These are phyloP conservation scores for Penicillium coffeae DNA, from an alignment of 495 filamentous ascomycete genomes.

Conservation along the genomic window DNA sequence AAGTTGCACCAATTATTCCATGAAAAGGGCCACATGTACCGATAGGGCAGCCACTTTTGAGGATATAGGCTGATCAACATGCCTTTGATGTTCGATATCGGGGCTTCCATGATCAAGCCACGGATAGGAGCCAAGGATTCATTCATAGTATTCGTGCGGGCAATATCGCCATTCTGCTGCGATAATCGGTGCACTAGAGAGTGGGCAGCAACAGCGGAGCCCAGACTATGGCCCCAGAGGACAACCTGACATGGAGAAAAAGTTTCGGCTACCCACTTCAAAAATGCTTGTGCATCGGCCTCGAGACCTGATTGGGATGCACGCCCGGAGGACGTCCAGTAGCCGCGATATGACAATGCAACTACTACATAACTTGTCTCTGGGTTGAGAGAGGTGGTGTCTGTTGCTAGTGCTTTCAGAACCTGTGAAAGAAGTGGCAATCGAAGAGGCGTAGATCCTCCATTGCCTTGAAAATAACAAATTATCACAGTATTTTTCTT, in stretches of 20 bases:
- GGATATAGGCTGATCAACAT: slow-evolving; percentile 76
- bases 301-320: slow-evolving; percentile 64
- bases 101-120: slow-evolving; percentile 69
- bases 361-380: slow-evolving; percentile 49
- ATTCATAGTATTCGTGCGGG: not conserved
- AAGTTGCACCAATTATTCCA: slow-evolving; percentile 52
- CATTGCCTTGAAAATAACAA: slow-evolving; percentile 41
- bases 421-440: slow-evolving; percentile 62
- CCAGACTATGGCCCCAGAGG: slow-evolving; percentile 81
- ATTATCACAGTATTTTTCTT: slow-evolving; percentile 26
- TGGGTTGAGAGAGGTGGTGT: slow-evolving; percentile 4
- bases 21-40: slow-evolving; percentile 54
- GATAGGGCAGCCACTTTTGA: slow-evolving; percentile 78
- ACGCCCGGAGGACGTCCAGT: slow-evolving; percentile 72
- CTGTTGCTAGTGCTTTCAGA: slow-evolving; percentile 10
- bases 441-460: slow-evolving; percentile 56
- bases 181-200: slow-evolving; percentile 48
- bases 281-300: slow-evolving; percentile 57
- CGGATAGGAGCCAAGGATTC: not conserved
- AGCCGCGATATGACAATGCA: slow-evolving; percentile 71
- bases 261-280: slow-evolving; percentile 48
- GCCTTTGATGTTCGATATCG: slow-evolving; percentile 65
- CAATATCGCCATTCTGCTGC: slow-evolving; percentile 15
- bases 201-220: slow-evolving; percentile 50
- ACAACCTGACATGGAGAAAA: slow-evolving; percentile 45